Conservation (phyloP, 768 basidiomycete genomes). For the Boletus sp. region DNA sequence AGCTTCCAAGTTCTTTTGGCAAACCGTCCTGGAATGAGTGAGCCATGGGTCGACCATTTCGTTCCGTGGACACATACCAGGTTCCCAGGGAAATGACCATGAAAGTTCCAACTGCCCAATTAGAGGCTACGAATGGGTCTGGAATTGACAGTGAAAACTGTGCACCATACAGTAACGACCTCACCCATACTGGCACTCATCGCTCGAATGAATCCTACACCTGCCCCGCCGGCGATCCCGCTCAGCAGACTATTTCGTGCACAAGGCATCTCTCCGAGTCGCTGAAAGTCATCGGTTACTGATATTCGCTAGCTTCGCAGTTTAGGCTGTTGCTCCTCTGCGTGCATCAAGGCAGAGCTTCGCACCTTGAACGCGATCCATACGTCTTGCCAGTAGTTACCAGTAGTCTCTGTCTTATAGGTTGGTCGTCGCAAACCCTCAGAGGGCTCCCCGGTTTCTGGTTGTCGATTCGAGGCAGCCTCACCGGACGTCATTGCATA, state of each 20-base stretch:
- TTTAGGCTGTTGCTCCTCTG: constrained; percentile 7
- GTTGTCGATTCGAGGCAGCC: neutral
- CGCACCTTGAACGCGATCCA: constrained; percentile 33
- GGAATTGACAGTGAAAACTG: constrained; percentile 3
- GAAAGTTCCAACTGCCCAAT: constrained; percentile 81
- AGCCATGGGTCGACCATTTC: constrained; percentile 4
- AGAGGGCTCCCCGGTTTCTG: constrained; percentile 3
- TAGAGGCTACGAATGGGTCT: constrained; percentile 62
- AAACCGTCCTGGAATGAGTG: constrained; percentile 51
- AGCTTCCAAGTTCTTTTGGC: constrained; percentile 50
- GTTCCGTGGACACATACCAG: constrained; percentile 47
- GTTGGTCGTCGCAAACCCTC: constrained; percentile 19
- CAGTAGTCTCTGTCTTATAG: constrained; percentile 31
- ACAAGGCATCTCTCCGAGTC: constrained; percentile 71
- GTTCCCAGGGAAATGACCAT: constrained; percentile 61
- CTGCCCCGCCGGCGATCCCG: constrained; percentile 77
- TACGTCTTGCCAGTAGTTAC: constrained; percentile 31
- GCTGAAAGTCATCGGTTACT: constrained; percentile 49
- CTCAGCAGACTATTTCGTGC: constrained; percentile 70
- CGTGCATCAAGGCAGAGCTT: neutral
- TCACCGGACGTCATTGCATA: constrained; percentile 10
- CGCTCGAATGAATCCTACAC: constrained; percentile 71
- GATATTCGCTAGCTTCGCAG: constrained; percentile 45
- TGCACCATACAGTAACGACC: neutral
- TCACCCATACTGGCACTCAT: constrained; percentile 54